Conservation (phyloP, 2,329 filamentous ascomycete species). For the Colletotrichum tanaceti region DNA sequence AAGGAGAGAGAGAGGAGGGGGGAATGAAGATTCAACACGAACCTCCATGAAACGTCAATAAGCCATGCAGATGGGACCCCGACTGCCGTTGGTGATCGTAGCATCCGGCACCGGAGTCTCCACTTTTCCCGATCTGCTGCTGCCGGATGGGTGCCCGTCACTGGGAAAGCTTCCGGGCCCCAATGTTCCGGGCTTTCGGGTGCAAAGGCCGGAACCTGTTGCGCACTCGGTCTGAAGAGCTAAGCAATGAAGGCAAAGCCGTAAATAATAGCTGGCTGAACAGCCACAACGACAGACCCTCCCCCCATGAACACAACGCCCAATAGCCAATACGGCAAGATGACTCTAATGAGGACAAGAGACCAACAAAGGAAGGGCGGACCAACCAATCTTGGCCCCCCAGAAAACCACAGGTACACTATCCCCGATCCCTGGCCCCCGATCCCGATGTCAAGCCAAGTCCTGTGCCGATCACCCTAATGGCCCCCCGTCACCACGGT, state of each 20-base stretch:
- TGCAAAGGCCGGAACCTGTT: background rate
- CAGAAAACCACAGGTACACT: background rate
- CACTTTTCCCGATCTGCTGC: background rate
- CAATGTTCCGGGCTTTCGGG: background rate
- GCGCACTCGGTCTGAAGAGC: background rate
- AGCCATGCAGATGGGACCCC: background rate
- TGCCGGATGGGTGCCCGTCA: background rate
- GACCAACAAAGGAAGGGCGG: background rate
- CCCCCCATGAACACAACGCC: background rate
- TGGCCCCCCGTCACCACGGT: background rate
- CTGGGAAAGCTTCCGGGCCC: background rate
- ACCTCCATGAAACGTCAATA: background rate
- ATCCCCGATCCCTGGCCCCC: background rate
- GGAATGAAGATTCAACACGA: background rate
- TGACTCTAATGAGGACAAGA: background rate
- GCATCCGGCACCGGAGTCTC: background rate
- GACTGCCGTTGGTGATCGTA: background rate
- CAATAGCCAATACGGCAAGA: background rate
- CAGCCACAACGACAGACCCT: background rate
- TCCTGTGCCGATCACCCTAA: conserved; percentile 1
- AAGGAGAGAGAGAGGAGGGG: too few relatives aligned
- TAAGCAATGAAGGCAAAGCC: too few relatives aligned
- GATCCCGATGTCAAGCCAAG: background rate
- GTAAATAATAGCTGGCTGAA: too few relatives aligned
- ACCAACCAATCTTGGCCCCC: too few relatives aligned